These are phyloP conservation scores for Eucalyptus brandiana DNA, from an alignment of 345 rosid genomes.

Conservation along the genomic window DNA sequence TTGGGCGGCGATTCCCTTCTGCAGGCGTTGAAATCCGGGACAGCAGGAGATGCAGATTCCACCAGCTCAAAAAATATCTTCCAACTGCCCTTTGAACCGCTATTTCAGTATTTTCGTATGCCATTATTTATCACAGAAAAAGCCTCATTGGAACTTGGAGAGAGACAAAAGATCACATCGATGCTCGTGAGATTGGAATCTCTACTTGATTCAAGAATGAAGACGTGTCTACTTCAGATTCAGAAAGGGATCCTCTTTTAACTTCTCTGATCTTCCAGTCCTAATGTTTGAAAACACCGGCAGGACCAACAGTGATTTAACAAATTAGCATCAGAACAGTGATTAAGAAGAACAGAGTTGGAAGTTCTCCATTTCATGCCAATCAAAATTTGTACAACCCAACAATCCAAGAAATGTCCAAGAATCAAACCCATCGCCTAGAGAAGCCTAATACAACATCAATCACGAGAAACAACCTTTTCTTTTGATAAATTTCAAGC, in stretches of 20 bases:
- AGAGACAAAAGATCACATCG: background rate
- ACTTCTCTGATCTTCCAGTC: background rate
- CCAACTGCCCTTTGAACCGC: background rate
- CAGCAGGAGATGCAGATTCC: background rate
- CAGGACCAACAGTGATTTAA: background rate
- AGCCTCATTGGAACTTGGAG: background rate
- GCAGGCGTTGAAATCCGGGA: background rate
- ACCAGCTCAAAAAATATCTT: background rate
- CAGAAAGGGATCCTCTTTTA: background rate
- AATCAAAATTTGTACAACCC: background rate
- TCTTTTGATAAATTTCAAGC: slow-evolving; percentile 22
- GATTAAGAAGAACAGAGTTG: background rate
- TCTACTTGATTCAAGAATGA: background rate
- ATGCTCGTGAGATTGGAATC: background rate
- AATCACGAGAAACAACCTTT: background rate
- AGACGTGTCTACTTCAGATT: background rate
- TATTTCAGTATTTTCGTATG: background rate
- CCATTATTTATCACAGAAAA: background rate
- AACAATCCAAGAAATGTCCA: background rate
- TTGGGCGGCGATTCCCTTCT: background rate
- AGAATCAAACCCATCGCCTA: background rate
- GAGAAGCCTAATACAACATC: background rate
- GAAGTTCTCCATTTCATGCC: background rate
- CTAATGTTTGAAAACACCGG: background rate
- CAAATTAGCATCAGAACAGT: background rate